Evolutionary conservation across 305 asterid genomes (phyloP), one percentile per base, ranked within the genome.

Genomic region (Striga hermonthica): DNA sequence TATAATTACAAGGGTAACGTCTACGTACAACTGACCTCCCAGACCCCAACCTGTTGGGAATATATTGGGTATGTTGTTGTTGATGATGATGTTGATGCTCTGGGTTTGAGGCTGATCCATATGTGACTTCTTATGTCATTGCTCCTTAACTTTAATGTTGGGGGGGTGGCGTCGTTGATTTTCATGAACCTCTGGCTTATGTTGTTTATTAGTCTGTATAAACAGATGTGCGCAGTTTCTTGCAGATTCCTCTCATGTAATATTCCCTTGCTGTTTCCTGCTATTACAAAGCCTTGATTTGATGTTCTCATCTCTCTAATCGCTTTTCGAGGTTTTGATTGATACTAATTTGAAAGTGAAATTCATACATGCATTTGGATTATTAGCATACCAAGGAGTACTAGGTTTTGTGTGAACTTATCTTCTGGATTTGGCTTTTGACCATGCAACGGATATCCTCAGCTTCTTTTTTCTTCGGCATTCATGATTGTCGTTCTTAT

Each of bases 401-500:
- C 6, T 35, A 28, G 45, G 61, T 48, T 40, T 49, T 16, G 50
- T 13, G 43, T 41, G 5, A 56, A 47, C 56, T 15, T 14, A 22
- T 28, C 15, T 0, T 44, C 39, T 73, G 35, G 45, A 58, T 52
- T 59, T 54, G 57, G n/a, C 62, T n/a, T 47, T 28, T 67, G 65
- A 55, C 41, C 50, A 47, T n/a, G 39, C 12, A 39, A 14, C 5
- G 34, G 54, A 31, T 39, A 11, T 73, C 44, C 11, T 4, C 12
- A 11, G 63, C 40, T 70, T 13, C 54, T 7, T 56, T 38, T 45
- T 22, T 62, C 52, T 56, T 35, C 49, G 37, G 59, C 67, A 56
- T 36, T 78, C 57, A 59, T 61, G 47, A 39, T 41, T 28, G 12
- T 38, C 74, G 38, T 65, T 60, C 35, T 60, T 38, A 60, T 64